Evolutionary conservation across 495 filamentous ascomycete genomes (phyloP), one percentile per base, ranked within the genome.

Genomic region (Talaromyces thailandensis): DNA sequence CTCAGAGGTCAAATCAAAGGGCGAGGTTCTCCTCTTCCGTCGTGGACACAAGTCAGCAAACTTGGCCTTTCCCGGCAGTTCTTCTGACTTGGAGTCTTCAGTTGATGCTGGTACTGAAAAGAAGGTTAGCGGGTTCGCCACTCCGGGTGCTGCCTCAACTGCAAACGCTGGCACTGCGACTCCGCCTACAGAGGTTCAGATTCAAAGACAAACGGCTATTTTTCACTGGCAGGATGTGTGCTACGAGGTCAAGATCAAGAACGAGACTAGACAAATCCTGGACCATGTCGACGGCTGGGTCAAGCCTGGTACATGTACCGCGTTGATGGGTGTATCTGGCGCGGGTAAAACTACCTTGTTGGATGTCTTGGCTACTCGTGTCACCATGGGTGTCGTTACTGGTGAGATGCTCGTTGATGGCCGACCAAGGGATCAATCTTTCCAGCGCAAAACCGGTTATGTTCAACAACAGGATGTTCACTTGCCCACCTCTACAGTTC

Each of bases 401-500:
- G 92, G 92, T 25, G 86, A 93, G 59, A 92, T 93, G 85, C 76
- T 93, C 2, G 89, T 96, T 5, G 88, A 95, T 66, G 92, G 91
- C 2, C 80, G 78, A 25, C 85, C 80, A 45, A 82, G 88, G 7
- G 89, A 94, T 67, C 76, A 80, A 18, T 91, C 88, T 0, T 96
- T 96, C 78, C 90, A 93, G 66, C 86, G 92, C 37, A 93, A 93
- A 75, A 95, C 91, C 2, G 92, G 92, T 14, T 97, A 96, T 67
- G 92, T 92, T 14, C 90, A 97, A 67, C 93, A 97, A 70, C 91
- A 95, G 71, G 92, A 97, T 81, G 79, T 97, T 12, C 92, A 95
- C 74, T 78, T 94, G 18, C 80, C 87, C 26, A 94, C 90, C 0
- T 86, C 85, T 6, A 97, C 93, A 7, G 92, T 96, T 23, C 84